Conservation (phyloP, 805 yeast species). For the Lipomyces sp. region DNA sequence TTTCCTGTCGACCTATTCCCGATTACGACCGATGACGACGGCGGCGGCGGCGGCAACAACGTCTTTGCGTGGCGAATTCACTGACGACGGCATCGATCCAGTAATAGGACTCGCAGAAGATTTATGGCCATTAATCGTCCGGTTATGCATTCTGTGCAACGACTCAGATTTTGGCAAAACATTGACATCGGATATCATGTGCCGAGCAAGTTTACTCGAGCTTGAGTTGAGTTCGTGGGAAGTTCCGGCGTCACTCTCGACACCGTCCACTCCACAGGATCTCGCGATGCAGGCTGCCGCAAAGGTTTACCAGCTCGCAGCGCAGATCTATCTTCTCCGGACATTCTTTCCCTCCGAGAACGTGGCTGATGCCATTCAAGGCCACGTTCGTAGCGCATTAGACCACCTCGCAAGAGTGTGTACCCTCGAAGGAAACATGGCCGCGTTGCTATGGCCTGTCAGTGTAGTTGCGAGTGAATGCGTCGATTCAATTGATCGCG, state of each 20-base stretch:
- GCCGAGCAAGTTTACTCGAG: constrained; percentile 33
- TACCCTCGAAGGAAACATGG: constrained; percentile 37
- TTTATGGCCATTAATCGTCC: constrained; percentile 36
- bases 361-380: constrained; percentile 27
- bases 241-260: constrained; percentile 11
- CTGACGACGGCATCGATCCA: constrained; percentile 32
- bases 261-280: constrained; percentile 13
- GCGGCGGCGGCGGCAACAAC: no score
- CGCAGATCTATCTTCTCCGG: constrained; percentile 34
- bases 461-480: constrained; percentile 35
- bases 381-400: constrained; percentile 29
- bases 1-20: constrained; percentile 30
- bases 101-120: constrained; percentile 35
- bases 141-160: constrained; percentile 34
- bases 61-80: not conserved
- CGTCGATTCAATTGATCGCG: constrained; percentile 35
- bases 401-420: constrained; percentile 35
- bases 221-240: constrained; percentile 33
- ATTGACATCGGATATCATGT: constrained; percentile 23
- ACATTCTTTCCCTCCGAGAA: constrained; percentile 31
- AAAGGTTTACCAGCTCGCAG: constrained; percentile 34
- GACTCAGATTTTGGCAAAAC: constrained; percentile 33
- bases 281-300: constrained; percentile 36
- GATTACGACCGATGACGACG: constrained; percentile 9
- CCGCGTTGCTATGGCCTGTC: constrained; percentile 37